These are phyloP conservation scores for Saccharomycopsis hybrid DNA, from an alignment of 1,139 yeast genomes.

Conservation along the genomic window DNA sequence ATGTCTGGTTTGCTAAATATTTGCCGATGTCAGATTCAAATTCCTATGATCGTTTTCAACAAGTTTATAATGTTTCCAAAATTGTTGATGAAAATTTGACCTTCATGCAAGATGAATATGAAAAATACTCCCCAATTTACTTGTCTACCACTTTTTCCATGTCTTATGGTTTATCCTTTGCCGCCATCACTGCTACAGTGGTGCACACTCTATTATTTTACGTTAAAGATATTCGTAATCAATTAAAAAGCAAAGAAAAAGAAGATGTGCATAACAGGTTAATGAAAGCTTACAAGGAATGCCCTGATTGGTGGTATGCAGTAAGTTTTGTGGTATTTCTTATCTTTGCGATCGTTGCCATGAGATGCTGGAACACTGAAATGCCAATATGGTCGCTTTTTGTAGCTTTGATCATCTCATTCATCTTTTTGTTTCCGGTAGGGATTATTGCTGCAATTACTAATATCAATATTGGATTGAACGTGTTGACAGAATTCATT, in stretches of 20 bases:
- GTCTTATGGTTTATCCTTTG: constrained; percentile 58
- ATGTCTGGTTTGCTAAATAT: constrained; percentile 45
- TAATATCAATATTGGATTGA: constrained; percentile 47
- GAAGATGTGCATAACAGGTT: constrained; percentile 60
- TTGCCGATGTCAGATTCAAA: constrained; percentile 42
- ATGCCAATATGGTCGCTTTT: constrained; percentile 54
- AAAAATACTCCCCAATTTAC: constrained; percentile 52
- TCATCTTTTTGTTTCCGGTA: constrained; percentile 50
- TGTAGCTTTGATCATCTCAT: constrained; percentile 45
- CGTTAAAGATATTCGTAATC: constrained; percentile 44
- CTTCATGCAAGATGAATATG: constrained; percentile 45
- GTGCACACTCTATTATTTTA: constrained; percentile 51
- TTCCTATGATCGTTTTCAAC: constrained; percentile 40
- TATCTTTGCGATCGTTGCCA: constrained; percentile 43
- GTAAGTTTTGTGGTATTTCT: constrained; percentile 42
- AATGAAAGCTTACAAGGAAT: constrained; percentile 52
- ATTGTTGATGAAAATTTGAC: constrained; percentile 39
- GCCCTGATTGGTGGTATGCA: constrained; percentile 66
- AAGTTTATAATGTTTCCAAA: constrained; percentile 36
- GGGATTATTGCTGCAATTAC: constrained; percentile 51
- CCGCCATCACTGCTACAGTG: constrained; percentile 55
- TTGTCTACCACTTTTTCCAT: constrained; percentile 59
- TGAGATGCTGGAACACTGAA: constrained; percentile 35
- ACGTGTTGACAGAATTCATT: constrained; percentile 55
- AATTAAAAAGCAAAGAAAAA: constrained; percentile 37